Conservation (phyloP, 495 filamentous ascomycete genomes). For the Immersiella caudata region DNA sequence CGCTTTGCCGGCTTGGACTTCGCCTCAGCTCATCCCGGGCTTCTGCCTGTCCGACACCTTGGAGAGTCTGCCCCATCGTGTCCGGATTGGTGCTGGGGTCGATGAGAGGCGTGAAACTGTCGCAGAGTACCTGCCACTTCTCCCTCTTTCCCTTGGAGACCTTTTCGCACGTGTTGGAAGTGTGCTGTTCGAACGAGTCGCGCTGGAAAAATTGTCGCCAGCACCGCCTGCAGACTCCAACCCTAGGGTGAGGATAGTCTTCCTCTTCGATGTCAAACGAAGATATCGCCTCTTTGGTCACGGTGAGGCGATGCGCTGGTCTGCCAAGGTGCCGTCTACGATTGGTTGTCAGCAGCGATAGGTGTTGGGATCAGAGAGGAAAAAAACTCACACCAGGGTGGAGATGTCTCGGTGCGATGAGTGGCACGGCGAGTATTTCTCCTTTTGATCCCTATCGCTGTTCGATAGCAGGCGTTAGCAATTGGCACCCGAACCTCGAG, state of each 20-base stretch:
- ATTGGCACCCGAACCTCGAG: not conserved
- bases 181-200: conserved; percentile 29
- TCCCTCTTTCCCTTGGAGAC: conserved; percentile 41
- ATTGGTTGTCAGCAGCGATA: conserved; percentile 13
- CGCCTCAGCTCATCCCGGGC: conserved; percentile 10
- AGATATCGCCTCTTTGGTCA: conserved; percentile 33
- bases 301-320: conserved; percentile 37
- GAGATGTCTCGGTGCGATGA: conserved; percentile 41
- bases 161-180: conserved; percentile 29
- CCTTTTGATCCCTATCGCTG: conserved; percentile 33
- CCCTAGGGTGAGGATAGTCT: conserved; percentile 30
- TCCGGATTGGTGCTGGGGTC: not conserved
- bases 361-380: not conserved
- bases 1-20: not conserved
- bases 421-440: conserved; percentile 41
- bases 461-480: conserved; percentile 27
- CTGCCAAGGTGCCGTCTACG: conserved; percentile 36
- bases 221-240: conserved; percentile 38
- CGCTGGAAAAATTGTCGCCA: conserved; percentile 33
- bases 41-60: not conserved
- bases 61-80: not conserved
- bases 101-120: conserved; percentile 36
- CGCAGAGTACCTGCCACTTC: conserved; percentile 38
- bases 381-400: conserved; percentile 36
- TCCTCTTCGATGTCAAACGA: conserved; percentile 37